Percentiles rank a stretch among this genome's conserved stretches.
Conservation (phyloP, 148 eudicot genomes). For the Vaccinium darrowii region DNA sequence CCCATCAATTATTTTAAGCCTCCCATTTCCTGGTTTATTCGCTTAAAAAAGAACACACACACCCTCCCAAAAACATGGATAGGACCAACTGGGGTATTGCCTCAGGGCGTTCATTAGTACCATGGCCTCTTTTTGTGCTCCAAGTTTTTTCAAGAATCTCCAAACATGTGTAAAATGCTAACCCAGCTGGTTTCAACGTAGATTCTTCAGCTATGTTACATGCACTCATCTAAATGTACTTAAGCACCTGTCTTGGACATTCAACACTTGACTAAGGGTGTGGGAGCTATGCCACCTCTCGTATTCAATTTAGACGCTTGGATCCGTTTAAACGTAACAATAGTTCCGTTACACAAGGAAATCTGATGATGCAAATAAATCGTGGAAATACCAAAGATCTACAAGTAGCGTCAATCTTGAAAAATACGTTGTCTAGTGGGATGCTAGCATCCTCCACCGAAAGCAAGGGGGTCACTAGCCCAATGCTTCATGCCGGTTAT, state of each 20-base stretch:
- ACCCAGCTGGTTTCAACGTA: not conserved
- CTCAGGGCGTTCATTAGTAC: not conserved
- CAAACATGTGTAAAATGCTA: not conserved
- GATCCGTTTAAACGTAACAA: not conserved
- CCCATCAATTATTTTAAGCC: not conserved
- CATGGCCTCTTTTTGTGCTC: not conserved
- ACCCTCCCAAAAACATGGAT: not conserved
- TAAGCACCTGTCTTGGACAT: too few relatives aligned
- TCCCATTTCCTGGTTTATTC: not conserved
- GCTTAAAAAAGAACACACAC: not conserved
- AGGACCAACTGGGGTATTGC: not conserved
- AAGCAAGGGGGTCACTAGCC: not conserved
- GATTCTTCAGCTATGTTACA: not conserved
- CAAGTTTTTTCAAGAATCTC: constrained; percentile 2
- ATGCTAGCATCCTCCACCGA: not conserved
- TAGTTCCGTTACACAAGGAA: not conserved
- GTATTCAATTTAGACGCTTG: too few relatives aligned
- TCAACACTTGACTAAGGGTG: too few relatives aligned
- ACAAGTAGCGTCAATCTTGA: not conserved
- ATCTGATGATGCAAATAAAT: not conserved
- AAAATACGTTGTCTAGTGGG: not conserved
- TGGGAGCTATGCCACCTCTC: too few relatives aligned
- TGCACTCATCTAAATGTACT: not conserved
- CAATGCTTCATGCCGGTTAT: not conserved
- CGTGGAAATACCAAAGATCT: not conserved